A percentile compares a stretch with the other conserved stretches of the same genome.
Evolutionary conservation across 164 flowering plant genomes (phyloP).

Genomic region (Paratinospora sagittata): DNA sequence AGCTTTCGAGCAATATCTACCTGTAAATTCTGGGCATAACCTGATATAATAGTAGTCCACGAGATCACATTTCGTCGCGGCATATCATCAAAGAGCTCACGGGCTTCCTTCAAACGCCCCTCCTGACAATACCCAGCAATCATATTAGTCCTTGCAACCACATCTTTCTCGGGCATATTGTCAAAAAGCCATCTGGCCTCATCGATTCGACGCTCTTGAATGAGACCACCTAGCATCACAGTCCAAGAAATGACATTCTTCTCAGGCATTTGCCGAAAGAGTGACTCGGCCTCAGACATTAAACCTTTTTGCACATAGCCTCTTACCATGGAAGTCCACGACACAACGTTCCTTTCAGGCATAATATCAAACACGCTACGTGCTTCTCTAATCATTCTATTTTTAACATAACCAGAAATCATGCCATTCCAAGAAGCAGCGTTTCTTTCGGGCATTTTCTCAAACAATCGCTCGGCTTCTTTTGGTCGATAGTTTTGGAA

Average conservation of each 20-base stretch:
- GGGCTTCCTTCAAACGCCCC: constrained; percentile 56
- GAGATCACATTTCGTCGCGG: constrained; percentile 50
- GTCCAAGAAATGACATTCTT: constrained; percentile 79
- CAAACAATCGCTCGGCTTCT: constrained; percentile 46
- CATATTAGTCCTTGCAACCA: constrained; percentile 68
- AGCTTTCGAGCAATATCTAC: constrained; percentile 77
- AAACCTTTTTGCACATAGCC: constrained; percentile 58
- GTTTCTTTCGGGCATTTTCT: constrained; percentile 33
- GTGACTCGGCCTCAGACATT: constrained; percentile 47
- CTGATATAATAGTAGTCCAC: constrained; percentile 71
- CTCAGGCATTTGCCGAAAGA: constrained; percentile 68
- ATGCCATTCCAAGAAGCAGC: constrained; percentile 61
- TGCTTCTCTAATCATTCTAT: constrained; percentile 51
- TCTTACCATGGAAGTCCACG: constrained; percentile 73
- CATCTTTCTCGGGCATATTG: constrained; percentile 71
- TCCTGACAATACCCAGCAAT: constrained; percentile 55
- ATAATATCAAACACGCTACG: constrained; percentile 46
- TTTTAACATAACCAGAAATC: constrained; percentile 58
- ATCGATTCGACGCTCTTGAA: constrained; percentile 51
- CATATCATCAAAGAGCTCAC: constrained; percentile 69
- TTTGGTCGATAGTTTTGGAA: constrained; percentile 42
- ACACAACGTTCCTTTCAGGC: constrained; percentile 61
- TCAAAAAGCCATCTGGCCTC: constrained; percentile 55
- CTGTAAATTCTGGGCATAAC: constrained; percentile 49
- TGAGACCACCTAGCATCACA: constrained; percentile 68